phyloP scores from a whole-genome alignment of 2,329 filamentous ascomycete species.

The Coniochaeta pulveracea region DNA sequence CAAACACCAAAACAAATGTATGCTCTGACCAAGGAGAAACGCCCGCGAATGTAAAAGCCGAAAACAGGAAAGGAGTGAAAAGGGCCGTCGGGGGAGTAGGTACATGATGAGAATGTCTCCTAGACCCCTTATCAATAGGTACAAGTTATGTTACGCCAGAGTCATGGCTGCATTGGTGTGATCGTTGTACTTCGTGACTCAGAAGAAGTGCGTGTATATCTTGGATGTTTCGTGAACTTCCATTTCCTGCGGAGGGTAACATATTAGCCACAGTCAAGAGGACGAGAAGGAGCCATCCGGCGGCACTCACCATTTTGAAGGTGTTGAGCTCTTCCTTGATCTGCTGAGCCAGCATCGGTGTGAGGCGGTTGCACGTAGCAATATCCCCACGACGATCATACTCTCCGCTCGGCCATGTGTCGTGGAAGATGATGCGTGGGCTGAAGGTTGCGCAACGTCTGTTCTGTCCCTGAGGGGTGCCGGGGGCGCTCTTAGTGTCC shows the following conservation, averaged over 20 bases:
- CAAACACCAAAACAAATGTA: too few species aligned
- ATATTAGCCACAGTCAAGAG: neutral
- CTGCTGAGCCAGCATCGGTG: slow-evolving; percentile 93
- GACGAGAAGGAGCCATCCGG: neutral
- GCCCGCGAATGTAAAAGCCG: too few species aligned
- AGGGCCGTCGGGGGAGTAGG: too few species aligned
- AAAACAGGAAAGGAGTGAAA: too few species aligned
- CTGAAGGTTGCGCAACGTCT: slow-evolving; percentile 69
- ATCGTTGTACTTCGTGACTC: slow-evolving; percentile 29
- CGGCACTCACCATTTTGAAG: slow-evolving; percentile 83
- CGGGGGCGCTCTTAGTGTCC: slow-evolving; percentile 70
- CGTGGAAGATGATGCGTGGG: slow-evolving; percentile 85
- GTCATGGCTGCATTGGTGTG: too few species aligned
- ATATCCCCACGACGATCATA: slow-evolving; percentile 95
- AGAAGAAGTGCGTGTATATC: slow-evolving; percentile 99
- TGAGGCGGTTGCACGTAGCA: slow-evolving; percentile 94
- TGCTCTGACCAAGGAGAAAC: too few species aligned
- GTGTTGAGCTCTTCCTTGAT: slow-evolving; percentile 99
- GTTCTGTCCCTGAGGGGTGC: slow-evolving; percentile 57
- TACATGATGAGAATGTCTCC: too few species aligned
- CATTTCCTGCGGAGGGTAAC: slow-evolving; percentile 71
- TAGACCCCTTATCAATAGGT: too few species aligned
- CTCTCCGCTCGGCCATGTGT: slow-evolving; percentile 91
- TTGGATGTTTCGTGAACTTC: slow-evolving; percentile 98
- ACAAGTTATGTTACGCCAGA: too few species aligned